Base-by-base conservation (phyloP, 768 basidiomycete species). In the Paxillus ammoniavirescens region DNA sequence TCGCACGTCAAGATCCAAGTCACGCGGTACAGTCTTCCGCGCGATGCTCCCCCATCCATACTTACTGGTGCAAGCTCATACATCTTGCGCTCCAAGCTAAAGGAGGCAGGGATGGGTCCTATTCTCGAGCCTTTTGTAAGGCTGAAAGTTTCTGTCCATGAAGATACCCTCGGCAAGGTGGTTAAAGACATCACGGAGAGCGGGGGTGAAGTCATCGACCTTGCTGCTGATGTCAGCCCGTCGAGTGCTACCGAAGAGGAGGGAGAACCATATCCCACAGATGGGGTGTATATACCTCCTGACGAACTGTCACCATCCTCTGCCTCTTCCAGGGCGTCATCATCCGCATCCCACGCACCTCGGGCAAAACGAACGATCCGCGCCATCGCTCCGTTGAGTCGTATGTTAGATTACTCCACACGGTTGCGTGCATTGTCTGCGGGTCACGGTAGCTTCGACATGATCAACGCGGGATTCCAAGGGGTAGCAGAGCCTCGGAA, bases 131-230 rank as follows among this genome's bases (percentile, higher is more conserved):
- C 93, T 9, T 93, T 82, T 58, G 77, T 91, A 23, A 72, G 73
- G 30, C 72, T 92, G 58, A 91, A 84, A 59, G 77, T 91, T 43
- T 81, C 80, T 14, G 82, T 91, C 7, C 74, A 76, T 23, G 86
- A 87, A 57, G 82, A 84, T 54, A 76, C 75, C 53, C 73, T 93
- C 3, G 91, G 92, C 21, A 89, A 83, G 61, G 83, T 89, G 18
- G 81, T 92, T 43, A 90, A 86, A 62, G 92, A 94, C 61, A 72
- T 94, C n/a, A 88, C 87, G 9, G 91, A 93, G 65, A 81, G 86
- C 55, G 82, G 84, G 2, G 91, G 89, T n/a, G 89, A 92, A 64
- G 74, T 94, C 10, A 69, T 84, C 21, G 87, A 91, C 59, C 78
- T 93, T 18, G 79, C 75, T 4, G 72, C 77, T 38, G 79, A 76